Percentiles rank a stretch among this genome's conserved stretches.
phyloP scores from a whole-genome alignment of 805 yeast species.

The Wickerhamiella allomyrinae region DNA sequence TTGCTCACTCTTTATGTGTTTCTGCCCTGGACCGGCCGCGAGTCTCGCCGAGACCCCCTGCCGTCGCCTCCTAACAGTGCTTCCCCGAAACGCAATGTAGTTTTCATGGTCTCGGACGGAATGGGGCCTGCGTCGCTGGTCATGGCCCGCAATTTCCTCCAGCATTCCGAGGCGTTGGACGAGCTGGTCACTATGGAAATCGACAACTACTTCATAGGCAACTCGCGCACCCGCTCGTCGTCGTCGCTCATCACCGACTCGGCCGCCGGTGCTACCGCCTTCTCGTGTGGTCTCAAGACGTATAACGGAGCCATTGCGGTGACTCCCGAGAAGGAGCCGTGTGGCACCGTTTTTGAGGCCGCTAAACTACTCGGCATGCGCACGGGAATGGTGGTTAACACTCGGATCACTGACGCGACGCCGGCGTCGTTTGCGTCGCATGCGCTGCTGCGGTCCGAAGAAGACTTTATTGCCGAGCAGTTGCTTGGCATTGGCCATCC shows the following conservation, averaged over 20 bases:
- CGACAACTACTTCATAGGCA: conserved; percentile 64
- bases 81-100: conserved; percentile 49
- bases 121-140: conserved; percentile 86
- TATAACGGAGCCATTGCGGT: conserved; percentile 93
- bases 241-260: conserved; percentile 76
- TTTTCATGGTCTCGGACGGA: conserved; percentile 88
- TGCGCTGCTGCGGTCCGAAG: conserved; percentile 59
- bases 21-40: neutral
- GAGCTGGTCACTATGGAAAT: conserved; percentile 43
- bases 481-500: conserved; percentile 64
- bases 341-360: conserved; percentile 82
- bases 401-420: conserved; percentile 87
- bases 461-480: conserved; percentile 76
- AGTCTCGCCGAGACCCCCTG: neutral
- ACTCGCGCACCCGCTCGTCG: conserved; percentile 70
- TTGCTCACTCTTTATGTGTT: conserved; percentile 1
- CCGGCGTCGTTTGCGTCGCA: conserved; percentile 85
- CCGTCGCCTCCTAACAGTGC: neutral
- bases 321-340: conserved; percentile 48
- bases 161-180: conserved; percentile 39
- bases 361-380: conserved; percentile 64
- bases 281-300: conserved; percentile 67
- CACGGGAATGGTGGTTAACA: conserved; percentile 87
- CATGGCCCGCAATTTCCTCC: conserved; percentile 62
- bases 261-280: conserved; percentile 96